Evolutionary conservation across 2,329 filamentous ascomycete genomes (phyloP), one percentile per base, ranked within the genome.

Genomic region (Aspergillus quadricinctus): DNA sequence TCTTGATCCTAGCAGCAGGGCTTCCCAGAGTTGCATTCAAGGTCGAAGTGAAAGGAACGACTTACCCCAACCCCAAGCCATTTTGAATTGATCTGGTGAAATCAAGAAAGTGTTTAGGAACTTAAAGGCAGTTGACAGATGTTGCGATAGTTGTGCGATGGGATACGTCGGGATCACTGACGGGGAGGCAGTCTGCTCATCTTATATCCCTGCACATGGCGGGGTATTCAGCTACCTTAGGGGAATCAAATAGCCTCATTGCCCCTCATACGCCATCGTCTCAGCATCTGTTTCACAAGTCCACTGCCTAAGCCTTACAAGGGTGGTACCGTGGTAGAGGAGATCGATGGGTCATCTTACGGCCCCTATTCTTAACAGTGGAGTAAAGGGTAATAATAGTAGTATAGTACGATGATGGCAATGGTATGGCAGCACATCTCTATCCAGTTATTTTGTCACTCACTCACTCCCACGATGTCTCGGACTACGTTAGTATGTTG

Each of bases 61-160:
- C 69, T 62, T 67, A 72, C 68, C 56, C 68, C 67, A 72, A 64
- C 69, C 69, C 61, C 64, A 72, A 66, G 66, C 66, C 72, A 72
- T 74, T 60, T 46, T 72, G 61, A 55, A 52, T 63, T 50, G 56
- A 54, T 4, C 59, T 40, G 55, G 23, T 52, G 21, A 35, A 49
- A 41, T 49, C 28, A 52, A 37, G 28, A 46, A 48, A 49, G 50
- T 50, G 29, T 50, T 48, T 27, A 50, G 53, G 31, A 31, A 14
- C 27, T 14, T 45, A 3, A 57, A 43, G 48, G 48, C 31, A 17
- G 54, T 23, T 31, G 19, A 21, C 31, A 58, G 25, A 43, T 17
- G n/a, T 49, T 19, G 21, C 14, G 31, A 37, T 35, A 35, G 31
- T 37, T 37, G 19, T 43, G 9, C 8, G 19, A 43, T 43, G 40